phyloP scores from a whole-genome alignment of 2,329 filamentous ascomycete genomes.

The Phaeoacremonium minimum region DNA sequence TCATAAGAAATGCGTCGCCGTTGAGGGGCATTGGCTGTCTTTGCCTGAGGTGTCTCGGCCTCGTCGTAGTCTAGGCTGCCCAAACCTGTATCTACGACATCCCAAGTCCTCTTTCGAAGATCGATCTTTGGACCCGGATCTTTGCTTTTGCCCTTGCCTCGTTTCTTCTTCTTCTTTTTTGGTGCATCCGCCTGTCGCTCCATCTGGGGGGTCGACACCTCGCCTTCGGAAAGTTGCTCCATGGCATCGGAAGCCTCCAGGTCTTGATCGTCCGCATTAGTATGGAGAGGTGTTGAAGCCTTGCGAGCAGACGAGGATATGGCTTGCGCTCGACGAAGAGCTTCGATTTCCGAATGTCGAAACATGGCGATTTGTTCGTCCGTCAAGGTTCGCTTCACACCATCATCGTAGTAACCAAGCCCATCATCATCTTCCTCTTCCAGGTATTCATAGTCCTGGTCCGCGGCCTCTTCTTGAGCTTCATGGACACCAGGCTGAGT shows the following conservation, averaged over 20 bases:
- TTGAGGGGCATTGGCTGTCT: slow-evolving; percentile 24
- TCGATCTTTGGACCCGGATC: slow-evolving; percentile 48
- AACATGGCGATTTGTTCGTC: slow-evolving; percentile 91
- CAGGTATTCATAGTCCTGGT: slow-evolving; percentile 25
- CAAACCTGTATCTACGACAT: slow-evolving; percentile 58
- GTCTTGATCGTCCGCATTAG: slow-evolving; percentile 7
- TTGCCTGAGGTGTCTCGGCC: slow-evolving; percentile 16
- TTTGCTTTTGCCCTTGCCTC: slow-evolving; percentile 30
- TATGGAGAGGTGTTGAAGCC: slow-evolving; percentile 1
- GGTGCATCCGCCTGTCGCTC: slow-evolving; percentile 23
- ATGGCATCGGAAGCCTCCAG: slow-evolving; percentile 10
- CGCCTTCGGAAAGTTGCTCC: slow-evolving; percentile 14
- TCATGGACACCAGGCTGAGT: slow-evolving; percentile 18
- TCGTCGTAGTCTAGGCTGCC: slow-evolving; percentile 58
- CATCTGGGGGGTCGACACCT: slow-evolving; percentile 18
- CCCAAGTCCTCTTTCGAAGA: slow-evolving; percentile 63
- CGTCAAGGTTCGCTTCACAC: slow-evolving; percentile 82
- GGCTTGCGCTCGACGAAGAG: slow-evolving; percentile 53
- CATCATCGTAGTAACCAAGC: slow-evolving; percentile 82
- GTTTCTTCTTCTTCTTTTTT: slow-evolving; percentile 29
- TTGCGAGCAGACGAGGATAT: slow-evolving; percentile 17
- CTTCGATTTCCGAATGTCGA: slow-evolving; percentile 79
- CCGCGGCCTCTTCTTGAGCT: slow-evolving; percentile 18
- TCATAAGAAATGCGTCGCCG: slow-evolving; percentile 44
- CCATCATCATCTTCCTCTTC: slow-evolving; percentile 55